Evolutionary conservation across 257 asterid species (phyloP).

Genomic region (Petunia secreta): DNA sequence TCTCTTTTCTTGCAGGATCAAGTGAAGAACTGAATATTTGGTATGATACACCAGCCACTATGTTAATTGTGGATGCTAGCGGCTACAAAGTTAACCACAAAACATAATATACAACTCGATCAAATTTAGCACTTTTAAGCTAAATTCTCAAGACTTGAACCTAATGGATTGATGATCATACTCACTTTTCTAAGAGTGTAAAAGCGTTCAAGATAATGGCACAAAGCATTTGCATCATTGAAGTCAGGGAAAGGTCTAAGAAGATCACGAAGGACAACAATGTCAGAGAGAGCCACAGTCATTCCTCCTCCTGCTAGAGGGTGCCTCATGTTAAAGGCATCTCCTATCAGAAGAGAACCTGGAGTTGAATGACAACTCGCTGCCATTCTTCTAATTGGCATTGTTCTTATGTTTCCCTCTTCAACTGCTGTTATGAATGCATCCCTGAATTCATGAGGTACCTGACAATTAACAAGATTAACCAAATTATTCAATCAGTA

Average conservation of each 20-base stretch:
- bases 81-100: constrained; percentile 54
- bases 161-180: not conserved
- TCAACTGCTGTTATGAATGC: constrained; percentile 55
- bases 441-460: constrained; percentile 52
- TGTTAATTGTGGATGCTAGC: constrained; percentile 78
- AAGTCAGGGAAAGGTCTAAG: constrained; percentile 52
- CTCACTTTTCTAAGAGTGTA: constrained; percentile 66
- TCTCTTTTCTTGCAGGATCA: constrained; percentile 70
- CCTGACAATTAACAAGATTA: constrained; percentile 28
- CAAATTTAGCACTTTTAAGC: not conserved
- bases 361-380: constrained; percentile 65
- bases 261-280: constrained; percentile 63
- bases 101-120: not conserved
- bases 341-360: constrained; percentile 67
- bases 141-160: not conserved
- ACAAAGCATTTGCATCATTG: constrained; percentile 44
- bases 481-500: too few relatives aligned
- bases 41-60: constrained; percentile 77
- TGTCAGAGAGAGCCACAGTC: constrained; percentile 68
- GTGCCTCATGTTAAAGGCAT: constrained; percentile 80
- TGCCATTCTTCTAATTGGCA: constrained; percentile 74
- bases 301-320: constrained; percentile 80
- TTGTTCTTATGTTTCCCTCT: constrained; percentile 59
- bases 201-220: constrained; percentile 63
- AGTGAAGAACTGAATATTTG: constrained; percentile 72